These are phyloP conservation scores for Senecio squalidus DNA, from an alignment of 140 eudicot species.

Conservation along the genomic window DNA sequence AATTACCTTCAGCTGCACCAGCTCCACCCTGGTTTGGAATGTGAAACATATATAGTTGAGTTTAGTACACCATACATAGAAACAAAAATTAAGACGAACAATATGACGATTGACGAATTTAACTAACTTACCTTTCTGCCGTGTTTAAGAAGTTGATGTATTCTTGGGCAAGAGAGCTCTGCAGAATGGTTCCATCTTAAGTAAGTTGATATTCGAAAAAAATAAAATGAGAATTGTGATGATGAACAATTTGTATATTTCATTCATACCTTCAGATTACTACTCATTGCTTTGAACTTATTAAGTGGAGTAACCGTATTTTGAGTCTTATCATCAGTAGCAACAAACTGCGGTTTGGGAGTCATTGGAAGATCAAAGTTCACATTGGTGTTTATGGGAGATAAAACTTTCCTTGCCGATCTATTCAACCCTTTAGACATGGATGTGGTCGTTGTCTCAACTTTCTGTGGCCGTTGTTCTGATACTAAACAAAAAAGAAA, in stretches of 20 bases:
- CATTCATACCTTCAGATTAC: slow-evolving; percentile 60
- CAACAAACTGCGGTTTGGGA: slow-evolving; percentile 31
- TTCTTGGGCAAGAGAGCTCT: slow-evolving; percentile 73
- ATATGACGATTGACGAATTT: background rate
- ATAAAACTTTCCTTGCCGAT: slow-evolving; percentile 49
- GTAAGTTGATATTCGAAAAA: background rate
- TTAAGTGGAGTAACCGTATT: slow-evolving; percentile 51
- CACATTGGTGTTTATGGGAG: slow-evolving; percentile 56
- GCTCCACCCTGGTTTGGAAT: slow-evolving; percentile 58
- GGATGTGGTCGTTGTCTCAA: slow-evolving; percentile 20
- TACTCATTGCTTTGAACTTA: slow-evolving; percentile 53
- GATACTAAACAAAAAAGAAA: slow-evolving; percentile 16
- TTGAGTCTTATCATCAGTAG: slow-evolving; percentile 31
- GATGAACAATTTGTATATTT: background rate
- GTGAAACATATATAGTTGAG: slow-evolving; percentile 1
- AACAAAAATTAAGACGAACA: background rate
- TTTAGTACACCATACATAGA: background rate
- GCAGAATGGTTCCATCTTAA: slow-evolving; percentile 12
- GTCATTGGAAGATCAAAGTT: slow-evolving; percentile 40
- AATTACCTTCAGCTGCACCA: slow-evolving; percentile 68
- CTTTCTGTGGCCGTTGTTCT: slow-evolving; percentile 27
- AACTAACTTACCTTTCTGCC: slow-evolving; percentile 52
- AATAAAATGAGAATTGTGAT: background rate
- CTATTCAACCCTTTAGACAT: slow-evolving; percentile 17
- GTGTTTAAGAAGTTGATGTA: slow-evolving; percentile 68